Base-by-base conservation (phyloP, 2,329 filamentous ascomycete genomes). In the Aureobasidium leucospermi region DNA sequence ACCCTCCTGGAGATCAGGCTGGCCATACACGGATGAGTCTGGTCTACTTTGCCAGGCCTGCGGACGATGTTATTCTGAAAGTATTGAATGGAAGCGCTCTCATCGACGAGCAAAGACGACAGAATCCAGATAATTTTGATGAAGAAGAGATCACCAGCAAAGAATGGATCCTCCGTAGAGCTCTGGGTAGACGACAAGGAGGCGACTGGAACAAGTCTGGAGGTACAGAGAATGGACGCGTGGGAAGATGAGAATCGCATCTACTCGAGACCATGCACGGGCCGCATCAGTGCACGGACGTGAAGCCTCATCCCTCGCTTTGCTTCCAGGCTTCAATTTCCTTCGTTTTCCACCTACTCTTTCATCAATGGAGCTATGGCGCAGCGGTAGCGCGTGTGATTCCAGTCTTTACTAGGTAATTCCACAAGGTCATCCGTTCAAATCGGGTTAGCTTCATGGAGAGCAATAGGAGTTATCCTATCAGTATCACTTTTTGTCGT, bases 81-180 rank as follows among this genome's bases (percentile, higher is more conserved):
- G 66, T 70, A 39, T 60, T 76, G 60, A 66, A 73, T 15, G 70
- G 68, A 15, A 69, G 69, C 57, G 59, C 53, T 15, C 19, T 69
- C 41, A 67, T 71, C 38, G 66, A 70, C 36, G 60, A 67, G 57
- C 63, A 63, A 58, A 62, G 59, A 41, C 61, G 36, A 42, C 64
- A 65, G 56, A 23, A 16, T 10, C 38, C 47, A 16, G 58, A 60
- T 28, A 64, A 60, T 34, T 9, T 28, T 36, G 48, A 66, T 62
- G 69, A 67, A 42, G 69, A 69, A 46, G 62, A 58, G 16, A 66
- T 71, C 13, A 73, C 66, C 7, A 68, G 68, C 15, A 72, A 73
- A 61, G 72, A 74, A 60, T 78, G 75, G 75, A 74, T 76, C 61
- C 55, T 75, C 59, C 69, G 72, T 55, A 64, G 75, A 43, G 71